A percentile compares a stretch with the other conserved stretches of the same genome.
phyloP scores from a whole-genome alignment of 2,329 filamentous ascomycete genomes.

The Pyrenophora tritici-repentis region DNA sequence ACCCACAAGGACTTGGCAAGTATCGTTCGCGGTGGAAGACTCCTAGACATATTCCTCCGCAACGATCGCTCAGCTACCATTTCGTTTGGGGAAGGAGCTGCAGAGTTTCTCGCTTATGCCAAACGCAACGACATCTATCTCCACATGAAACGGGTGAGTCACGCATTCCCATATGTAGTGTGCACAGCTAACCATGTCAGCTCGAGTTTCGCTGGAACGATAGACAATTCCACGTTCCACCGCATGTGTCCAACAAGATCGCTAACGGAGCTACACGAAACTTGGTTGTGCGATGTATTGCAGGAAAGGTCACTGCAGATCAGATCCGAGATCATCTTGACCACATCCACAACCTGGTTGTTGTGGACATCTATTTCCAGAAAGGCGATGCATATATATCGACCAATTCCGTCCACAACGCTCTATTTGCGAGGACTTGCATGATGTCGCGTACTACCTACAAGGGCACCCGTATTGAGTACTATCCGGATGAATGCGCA shows the following conservation, averaged over 20 bases:
- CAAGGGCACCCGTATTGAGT: conserved; percentile 72
- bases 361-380: conserved; percentile 67
- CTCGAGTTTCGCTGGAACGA: conserved; percentile 72
- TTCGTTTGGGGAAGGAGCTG: conserved; percentile 68
- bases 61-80: conserved; percentile 66
- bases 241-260: conserved; percentile 68
- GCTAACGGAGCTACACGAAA: conserved; percentile 72
- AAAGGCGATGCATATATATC: conserved; percentile 68
- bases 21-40: conserved; percentile 69
- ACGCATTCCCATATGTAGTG: background rate
- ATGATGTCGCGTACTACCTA: conserved; percentile 73
- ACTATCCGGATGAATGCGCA: conserved; percentile 73
- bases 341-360: conserved; percentile 78
- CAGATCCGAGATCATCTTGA: conserved; percentile 74
- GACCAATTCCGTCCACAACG: conserved; percentile 77
- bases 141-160: conserved; percentile 67
- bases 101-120: conserved; percentile 66
- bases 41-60: conserved; percentile 71
- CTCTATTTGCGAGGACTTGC: conserved; percentile 75
- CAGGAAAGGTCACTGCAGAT: conserved; percentile 63
- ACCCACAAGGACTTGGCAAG: conserved; percentile 69
- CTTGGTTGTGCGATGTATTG: conserved; percentile 66
- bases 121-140: conserved; percentile 71
- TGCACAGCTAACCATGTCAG: conserved; percentile 49
- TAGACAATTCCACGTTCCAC: conserved; percentile 68